Evolutionary conservation across 768 basidiomycete genomes (phyloP).

Genomic region (Mycena polygramma): DNA sequence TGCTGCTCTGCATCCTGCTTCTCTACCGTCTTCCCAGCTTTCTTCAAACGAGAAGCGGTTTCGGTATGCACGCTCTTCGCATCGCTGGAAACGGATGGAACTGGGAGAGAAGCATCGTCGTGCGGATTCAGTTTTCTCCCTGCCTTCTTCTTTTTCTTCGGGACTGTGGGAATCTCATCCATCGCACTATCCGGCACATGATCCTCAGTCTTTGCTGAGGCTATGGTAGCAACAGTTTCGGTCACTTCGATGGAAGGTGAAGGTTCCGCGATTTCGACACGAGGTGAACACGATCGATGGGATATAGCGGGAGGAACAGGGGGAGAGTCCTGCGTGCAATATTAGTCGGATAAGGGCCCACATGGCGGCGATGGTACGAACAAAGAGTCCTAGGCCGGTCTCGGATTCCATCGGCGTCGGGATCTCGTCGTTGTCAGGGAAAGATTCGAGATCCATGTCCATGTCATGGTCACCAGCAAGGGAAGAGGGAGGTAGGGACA

Average conservation of each 20-base stretch:
- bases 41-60: slow-evolving; percentile 6
- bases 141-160: slow-evolving; percentile 20
- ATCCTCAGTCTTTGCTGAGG: slow-evolving; percentile 12
- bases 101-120: neutral
- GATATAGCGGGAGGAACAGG: slow-evolving; percentile 13
- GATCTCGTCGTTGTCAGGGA: slow-evolving; percentile 35
- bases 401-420: slow-evolving; percentile 20
- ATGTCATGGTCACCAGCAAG: slow-evolving; percentile 36
- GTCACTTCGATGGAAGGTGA: slow-evolving; percentile 14
- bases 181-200: slow-evolving; percentile 24
- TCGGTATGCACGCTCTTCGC: neutral
- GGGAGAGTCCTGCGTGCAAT: slow-evolving; percentile 22
- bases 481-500: slow-evolving; percentile 33
- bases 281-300: slow-evolving; percentile 5
- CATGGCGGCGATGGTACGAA: slow-evolving; percentile 39
- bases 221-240: slow-evolving; percentile 1
- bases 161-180: slow-evolving; percentile 14
- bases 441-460: slow-evolving; percentile 33
- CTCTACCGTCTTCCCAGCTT: slow-evolving; percentile 3
- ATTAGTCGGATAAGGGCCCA: slow-evolving; percentile 42
- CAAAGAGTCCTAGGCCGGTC: slow-evolving; percentile 36
- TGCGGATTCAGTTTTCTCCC: slow-evolving; percentile 4
- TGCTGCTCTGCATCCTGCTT: slow-evolving; percentile 7
- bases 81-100: slow-evolving; percentile 3
- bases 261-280: slow-evolving; percentile 10